These are phyloP conservation scores for Solanum tarijense DNA, from an alignment of 257 asterid genomes.

Conservation along the genomic window DNA sequence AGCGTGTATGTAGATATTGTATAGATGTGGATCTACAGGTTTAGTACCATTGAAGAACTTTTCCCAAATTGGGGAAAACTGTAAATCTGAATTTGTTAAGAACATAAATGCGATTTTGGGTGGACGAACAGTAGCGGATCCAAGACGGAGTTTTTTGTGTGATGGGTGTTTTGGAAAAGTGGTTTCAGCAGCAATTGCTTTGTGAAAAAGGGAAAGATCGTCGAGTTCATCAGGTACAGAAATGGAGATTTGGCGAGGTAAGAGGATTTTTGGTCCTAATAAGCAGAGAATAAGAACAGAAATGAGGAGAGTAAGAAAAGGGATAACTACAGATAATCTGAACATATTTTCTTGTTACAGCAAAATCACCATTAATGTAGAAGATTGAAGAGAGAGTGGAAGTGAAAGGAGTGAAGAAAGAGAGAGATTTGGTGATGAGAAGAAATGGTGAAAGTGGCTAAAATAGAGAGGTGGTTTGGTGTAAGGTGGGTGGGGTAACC, in stretches of 20 bases:
- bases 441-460: not conserved
- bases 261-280: conserved; percentile 55
- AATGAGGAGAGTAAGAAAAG: conserved; percentile 51
- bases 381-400: not conserved
- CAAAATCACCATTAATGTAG: not conserved
- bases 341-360: conserved; percentile 4
- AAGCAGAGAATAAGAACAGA: conserved; percentile 41
- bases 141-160: conserved; percentile 28
- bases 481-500: not conserved
- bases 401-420: not conserved
- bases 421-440: not conserved
- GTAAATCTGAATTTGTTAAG: conserved; percentile 62
- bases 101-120: conserved; percentile 87
- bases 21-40: conserved; percentile 26
- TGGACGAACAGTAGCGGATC: conserved; percentile 43
- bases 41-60: conserved; percentile 36
- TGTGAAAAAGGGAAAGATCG: conserved; percentile 74
- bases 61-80: conserved; percentile 66
- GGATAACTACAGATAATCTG: conserved; percentile 20
- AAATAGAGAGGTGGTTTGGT: not conserved
- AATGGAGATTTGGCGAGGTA: conserved; percentile 57
- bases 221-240: conserved; percentile 76
- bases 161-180: not conserved
- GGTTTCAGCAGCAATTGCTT: conserved; percentile 53
- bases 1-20: conserved; percentile 74